Conservation (phyloP, 140 eudicot species). For the Flaveria floridana region DNA sequence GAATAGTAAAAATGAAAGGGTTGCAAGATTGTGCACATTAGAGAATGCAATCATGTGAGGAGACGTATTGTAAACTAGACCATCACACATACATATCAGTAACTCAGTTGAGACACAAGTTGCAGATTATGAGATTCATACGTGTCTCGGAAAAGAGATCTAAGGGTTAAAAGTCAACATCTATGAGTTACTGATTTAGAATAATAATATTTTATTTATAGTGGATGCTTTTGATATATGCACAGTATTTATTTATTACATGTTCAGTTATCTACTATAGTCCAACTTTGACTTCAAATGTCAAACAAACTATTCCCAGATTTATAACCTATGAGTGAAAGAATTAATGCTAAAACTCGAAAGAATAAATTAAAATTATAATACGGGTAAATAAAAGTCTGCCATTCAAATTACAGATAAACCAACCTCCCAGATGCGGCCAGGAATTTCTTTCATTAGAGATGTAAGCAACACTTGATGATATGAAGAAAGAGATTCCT, state of each 20-base stretch:
- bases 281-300: constrained; percentile 5
- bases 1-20: neutral
- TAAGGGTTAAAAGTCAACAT: constrained; percentile 1
- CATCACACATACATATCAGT: neutral
- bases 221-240: neutral
- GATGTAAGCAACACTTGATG: constrained; percentile 68
- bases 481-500: constrained; percentile 61
- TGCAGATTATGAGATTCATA: neutral
- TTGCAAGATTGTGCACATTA: neutral
- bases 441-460: constrained; percentile 88
- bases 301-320: neutral
- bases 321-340: neutral
- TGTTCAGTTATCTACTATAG: constrained; percentile 10
- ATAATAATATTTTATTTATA: neutral
- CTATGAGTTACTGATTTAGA: neutral
- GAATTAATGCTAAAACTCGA: neutral
- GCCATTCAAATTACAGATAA: constrained; percentile 25
- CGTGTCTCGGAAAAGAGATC: neutral
- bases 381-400: neutral
- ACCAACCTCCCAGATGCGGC: constrained; percentile 97
- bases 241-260: neutral
- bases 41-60: neutral
- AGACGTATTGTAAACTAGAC: neutral
- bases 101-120: neutral
- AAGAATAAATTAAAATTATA: neutral